Evolutionary conservation across 2,329 filamentous ascomycete genomes (phyloP).

Genomic region (Xylaria sp.): DNA sequence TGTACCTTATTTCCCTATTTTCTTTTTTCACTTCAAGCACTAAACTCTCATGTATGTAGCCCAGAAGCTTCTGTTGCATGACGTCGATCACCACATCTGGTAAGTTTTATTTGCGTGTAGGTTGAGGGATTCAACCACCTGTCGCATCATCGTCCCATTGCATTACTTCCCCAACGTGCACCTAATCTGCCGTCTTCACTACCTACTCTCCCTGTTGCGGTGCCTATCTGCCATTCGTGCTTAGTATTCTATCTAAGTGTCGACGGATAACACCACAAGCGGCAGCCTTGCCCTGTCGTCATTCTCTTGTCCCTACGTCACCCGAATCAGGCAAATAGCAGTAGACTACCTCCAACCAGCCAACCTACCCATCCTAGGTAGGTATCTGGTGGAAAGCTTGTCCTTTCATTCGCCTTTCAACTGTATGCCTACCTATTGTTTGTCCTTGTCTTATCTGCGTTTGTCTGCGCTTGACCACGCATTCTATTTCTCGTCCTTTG

Average conservation of each 20-base stretch:
- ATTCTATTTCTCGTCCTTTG: not conserved
- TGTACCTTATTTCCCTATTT: not conserved
- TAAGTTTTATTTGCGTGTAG: conserved; percentile 24
- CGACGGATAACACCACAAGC: not conserved
- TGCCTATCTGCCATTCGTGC: not conserved
- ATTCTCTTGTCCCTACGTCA: conserved; percentile 1
- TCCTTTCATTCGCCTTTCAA: not conserved
- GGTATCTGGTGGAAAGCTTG: not conserved
- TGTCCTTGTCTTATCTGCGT: not conserved
- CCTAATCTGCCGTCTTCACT: not conserved
- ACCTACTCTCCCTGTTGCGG: not conserved
- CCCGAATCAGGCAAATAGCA: not conserved
- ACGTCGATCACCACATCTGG: conserved; percentile 28
- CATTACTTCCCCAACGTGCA: not conserved
- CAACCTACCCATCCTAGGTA: not conserved
- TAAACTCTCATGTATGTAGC: not conserved
- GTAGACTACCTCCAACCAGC: too few relatives aligned
- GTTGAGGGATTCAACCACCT: not conserved
- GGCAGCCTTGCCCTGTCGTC: not conserved
- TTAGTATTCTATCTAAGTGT: not conserved
- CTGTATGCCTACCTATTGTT: not conserved
- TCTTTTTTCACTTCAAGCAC: not conserved
- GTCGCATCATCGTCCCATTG: conserved; percentile 20
- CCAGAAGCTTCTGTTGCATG: conserved; percentile 13
- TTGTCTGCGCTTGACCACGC: not conserved